Conservation (phyloP, 2,329 filamentous ascomycete genomes). For the Monilinia aucupariae region DNA sequence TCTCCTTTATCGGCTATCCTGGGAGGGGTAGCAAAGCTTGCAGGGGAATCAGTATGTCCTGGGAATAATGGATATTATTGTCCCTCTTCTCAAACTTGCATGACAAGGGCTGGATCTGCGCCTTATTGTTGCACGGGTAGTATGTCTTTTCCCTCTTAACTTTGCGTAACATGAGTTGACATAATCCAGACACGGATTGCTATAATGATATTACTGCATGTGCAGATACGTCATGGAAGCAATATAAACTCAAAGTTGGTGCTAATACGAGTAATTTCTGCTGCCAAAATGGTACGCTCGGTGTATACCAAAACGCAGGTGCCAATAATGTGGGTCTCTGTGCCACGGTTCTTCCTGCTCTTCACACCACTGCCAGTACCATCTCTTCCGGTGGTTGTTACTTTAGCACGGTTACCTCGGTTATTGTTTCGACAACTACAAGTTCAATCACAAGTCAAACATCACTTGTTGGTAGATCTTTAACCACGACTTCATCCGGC, state of each 20-base stretch:
- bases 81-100: not conserved
- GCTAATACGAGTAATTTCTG: not conserved
- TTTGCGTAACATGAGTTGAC: not conserved
- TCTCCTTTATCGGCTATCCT: not conserved
- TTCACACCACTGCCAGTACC: not conserved
- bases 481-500: not conserved
- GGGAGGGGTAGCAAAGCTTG: not conserved
- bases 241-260: not conserved
- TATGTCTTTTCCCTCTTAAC: not conserved
- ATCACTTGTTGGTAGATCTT: not conserved
- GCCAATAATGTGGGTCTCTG: not conserved
- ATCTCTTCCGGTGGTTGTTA: not conserved
- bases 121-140: conserved; percentile 2
- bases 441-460: not conserved
- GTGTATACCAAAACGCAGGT: not conserved
- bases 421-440: not conserved
- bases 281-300: not conserved
- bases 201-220: not conserved
- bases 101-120: not conserved
- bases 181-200: not conserved
- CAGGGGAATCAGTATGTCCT: not conserved
- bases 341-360: not conserved
- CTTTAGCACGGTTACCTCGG: not conserved
- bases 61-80: conserved; percentile 4
- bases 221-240: not conserved